Evolutionary conservation across 2,329 filamentous ascomycete genomes (phyloP), one percentile per base, ranked within the genome.

Genomic region (Shiraia bambusicola): DNA sequence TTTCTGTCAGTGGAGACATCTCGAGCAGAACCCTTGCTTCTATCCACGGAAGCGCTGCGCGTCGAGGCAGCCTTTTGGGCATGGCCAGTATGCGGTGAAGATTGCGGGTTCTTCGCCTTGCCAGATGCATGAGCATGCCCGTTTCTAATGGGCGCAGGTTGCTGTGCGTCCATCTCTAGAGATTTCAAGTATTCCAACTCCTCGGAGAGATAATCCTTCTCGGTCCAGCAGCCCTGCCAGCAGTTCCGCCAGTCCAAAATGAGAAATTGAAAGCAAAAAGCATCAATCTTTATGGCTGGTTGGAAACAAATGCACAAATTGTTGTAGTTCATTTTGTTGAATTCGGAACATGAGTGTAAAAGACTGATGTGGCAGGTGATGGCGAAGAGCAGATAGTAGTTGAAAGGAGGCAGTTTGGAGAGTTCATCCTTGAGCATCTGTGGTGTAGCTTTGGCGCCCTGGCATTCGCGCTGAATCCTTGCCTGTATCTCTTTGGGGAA

Each of bases 271-370:
- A 97, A 97, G 67, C 89, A 94, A 67, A 92, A 94, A 1, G 85
- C 85, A 61, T 97, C 92, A 45, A 97, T 93, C 71, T 92, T 95
- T 81, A 97, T 89, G 69, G 90, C 95, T 3, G 92, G 92, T 69
- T 95, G 90, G 70, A 96, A 96, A 73, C 92, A 97, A 57, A 96
- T 95, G 72, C 90, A 95, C 16, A 97, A 76, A 54, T 96, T 96
- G 63, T 88, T 84, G 65, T 92, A 95, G 65, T 95, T 89, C 92
- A 97, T 97, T 74, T 95, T 95, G 79, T 96, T 97, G 75, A 92
- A 91, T 52, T 94, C 88, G 16, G 90, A 87, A 67, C 95, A 92
- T 1, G 88, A 90, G 56, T 95, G 83, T 8, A 97, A 79, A 17
- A 96, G 79, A 58, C 90, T 95, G 34, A 97, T 83, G 61, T 97